These are phyloP conservation scores for Cicer yamashitae DNA, from an alignment of 306 rosid species.

Conservation along the genomic window DNA sequence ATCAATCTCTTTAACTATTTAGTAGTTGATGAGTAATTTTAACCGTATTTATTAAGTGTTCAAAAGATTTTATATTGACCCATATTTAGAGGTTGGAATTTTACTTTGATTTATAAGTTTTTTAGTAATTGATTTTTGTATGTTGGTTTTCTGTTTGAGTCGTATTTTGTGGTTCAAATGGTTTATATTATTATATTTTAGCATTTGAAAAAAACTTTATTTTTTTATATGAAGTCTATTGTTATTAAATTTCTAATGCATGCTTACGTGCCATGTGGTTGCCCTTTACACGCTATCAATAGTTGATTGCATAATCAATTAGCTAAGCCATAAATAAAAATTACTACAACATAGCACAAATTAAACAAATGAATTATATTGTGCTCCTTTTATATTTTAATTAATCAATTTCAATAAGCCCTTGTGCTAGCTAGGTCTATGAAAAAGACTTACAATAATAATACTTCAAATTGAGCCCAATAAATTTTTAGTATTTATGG, in stretches of 20 bases:
- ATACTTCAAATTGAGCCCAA: conserved; percentile 23
- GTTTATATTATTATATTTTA: no score
- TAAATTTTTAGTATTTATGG: background rate
- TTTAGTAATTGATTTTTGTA: no score
- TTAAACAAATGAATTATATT: conserved; percentile 33
- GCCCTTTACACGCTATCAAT: conserved; percentile 21
- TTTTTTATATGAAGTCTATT: conserved; percentile 27
- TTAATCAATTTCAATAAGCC: conserved; percentile 20
- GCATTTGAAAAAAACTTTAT: background rate
- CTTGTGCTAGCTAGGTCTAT: conserved; percentile 43
- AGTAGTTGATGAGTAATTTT: no score
- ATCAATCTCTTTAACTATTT: no score
- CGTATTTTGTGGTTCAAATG: no score
- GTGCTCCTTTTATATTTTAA: background rate
- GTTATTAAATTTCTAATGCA: conserved; percentile 29
- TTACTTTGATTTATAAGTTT: no score
- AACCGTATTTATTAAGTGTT: no score
- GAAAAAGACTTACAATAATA: conserved; percentile 42
- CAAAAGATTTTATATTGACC: no score
- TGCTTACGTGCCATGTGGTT: conserved; percentile 48
- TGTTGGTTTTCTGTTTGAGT: no score
- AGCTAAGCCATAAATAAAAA: conserved; percentile 24
- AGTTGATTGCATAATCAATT: conserved; percentile 41
- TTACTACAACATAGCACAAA: background rate
- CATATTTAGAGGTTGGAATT: no score